Conservation (phyloP, 371 early-diverging fungal genomes). For the Zopfochytrium polystomum region DNA sequence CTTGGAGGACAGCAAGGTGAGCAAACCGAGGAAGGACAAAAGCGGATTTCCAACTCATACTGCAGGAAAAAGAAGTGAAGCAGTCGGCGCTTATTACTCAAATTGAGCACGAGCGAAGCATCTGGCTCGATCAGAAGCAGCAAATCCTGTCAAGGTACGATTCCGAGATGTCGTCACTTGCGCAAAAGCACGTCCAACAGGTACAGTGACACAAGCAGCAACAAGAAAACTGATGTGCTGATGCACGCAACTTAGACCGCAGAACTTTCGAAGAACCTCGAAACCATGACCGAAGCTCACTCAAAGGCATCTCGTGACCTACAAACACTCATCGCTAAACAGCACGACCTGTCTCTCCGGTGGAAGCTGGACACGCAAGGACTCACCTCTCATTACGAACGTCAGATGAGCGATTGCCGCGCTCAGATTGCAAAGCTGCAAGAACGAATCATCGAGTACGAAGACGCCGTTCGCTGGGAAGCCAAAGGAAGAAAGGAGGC, state of each 20-base stretch:
- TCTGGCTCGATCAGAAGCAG: constrained; percentile 21
- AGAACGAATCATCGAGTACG: constrained; percentile 26
- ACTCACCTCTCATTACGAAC: constrained; percentile 25
- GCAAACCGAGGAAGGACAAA: no score
- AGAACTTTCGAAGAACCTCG: constrained; percentile 31
- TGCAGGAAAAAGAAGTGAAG: constrained; percentile 33
- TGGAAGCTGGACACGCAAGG: constrained; percentile 32
- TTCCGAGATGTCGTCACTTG: constrained; percentile 20
- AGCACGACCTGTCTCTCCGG: constrained; percentile 19
- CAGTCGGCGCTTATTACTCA: constrained; percentile 20
- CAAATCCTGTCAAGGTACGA: constrained; percentile 22
- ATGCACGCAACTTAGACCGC: neutral
- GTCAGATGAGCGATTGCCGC: constrained; percentile 17
- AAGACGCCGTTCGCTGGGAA: constrained; percentile 12
- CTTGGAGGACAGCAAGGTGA: constrained; percentile 43
- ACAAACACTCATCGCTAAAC: constrained; percentile 35
- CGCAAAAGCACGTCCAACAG: constrained; percentile 29
- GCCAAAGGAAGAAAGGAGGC: constrained; percentile 19
- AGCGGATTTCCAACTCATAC: no score
- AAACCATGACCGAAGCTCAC: constrained; percentile 33
- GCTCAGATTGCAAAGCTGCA: constrained; percentile 13
- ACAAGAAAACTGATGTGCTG: neutral
- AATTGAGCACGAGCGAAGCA: constrained; percentile 38
- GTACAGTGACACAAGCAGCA: constrained; percentile 11
- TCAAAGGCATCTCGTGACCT: constrained; percentile 33